These are phyloP conservation scores for Petunia secreta DNA, from an alignment of 257 asterid genomes.

Conservation along the genomic window DNA sequence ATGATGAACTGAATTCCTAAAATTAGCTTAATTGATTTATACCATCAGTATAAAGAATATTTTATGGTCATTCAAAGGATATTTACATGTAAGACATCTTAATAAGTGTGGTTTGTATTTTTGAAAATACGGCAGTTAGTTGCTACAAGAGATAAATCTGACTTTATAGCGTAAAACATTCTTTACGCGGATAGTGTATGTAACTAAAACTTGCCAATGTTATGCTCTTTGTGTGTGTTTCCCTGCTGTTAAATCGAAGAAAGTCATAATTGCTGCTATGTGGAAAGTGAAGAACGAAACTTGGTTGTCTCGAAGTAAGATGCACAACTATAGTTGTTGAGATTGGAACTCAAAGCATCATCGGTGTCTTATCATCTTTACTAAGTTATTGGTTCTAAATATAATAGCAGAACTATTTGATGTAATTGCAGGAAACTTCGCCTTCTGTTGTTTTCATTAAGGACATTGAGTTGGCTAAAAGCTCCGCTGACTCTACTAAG, in stretches of 20 bases:
- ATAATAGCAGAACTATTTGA: slow-evolving; percentile 23
- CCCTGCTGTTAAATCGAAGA: background rate
- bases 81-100: too few species aligned
- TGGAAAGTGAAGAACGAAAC: background rate
- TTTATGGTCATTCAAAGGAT: too few species aligned
- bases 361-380: background rate
- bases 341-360: background rate
- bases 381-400: background rate
- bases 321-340: background rate
- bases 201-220: too few species aligned
- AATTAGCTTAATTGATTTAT: too few species aligned
- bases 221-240: background rate
- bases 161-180: too few species aligned
- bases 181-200: too few species aligned
- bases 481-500: slow-evolving; percentile 45
- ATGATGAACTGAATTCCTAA: too few species aligned
- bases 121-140: too few species aligned
- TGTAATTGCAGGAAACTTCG: slow-evolving; percentile 59
- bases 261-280: background rate
- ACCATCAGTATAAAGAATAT: too few species aligned
- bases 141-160: too few species aligned
- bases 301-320: background rate
- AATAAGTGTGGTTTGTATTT: too few species aligned
- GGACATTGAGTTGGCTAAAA: slow-evolving; percentile 59
- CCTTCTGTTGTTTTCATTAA: slow-evolving; percentile 77